These are phyloP conservation scores for Piedraia hortae DNA, from an alignment of 2,329 filamentous ascomycete genomes.

Conservation along the genomic window DNA sequence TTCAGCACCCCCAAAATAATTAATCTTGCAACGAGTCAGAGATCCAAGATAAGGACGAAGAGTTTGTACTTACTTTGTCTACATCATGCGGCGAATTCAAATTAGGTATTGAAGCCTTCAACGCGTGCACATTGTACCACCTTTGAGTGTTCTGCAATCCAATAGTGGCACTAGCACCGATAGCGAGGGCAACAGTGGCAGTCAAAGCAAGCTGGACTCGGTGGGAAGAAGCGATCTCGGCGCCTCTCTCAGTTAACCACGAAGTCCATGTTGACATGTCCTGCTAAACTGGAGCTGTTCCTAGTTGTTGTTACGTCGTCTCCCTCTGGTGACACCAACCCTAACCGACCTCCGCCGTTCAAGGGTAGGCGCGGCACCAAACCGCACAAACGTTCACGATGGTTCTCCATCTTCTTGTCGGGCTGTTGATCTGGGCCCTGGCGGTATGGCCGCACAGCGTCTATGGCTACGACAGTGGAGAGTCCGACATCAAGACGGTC, in stretches of 20 bases:
- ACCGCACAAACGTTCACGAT: slow-evolving; percentile 4
- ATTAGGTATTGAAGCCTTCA: slow-evolving; percentile 35
- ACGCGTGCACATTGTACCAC: slow-evolving; percentile 25
- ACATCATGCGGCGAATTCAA: slow-evolving; percentile 23
- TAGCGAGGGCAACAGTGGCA: slow-evolving; percentile 27
- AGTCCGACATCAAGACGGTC: slow-evolving; percentile 12
- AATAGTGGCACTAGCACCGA: slow-evolving; percentile 26
- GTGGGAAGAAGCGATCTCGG: slow-evolving; percentile 18
- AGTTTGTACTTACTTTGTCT: slow-evolving; percentile 10
- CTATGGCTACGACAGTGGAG: slow-evolving; percentile 6
- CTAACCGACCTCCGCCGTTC: too few relatives aligned
- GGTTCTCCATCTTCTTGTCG: slow-evolving; percentile 4
- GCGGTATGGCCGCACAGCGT: slow-evolving; percentile 5
- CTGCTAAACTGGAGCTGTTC: slow-evolving; percentile 1
- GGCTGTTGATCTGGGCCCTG: slow-evolving; percentile 9
- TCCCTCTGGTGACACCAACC: not conserved
- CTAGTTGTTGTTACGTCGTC: not conserved
- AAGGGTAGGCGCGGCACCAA: too few relatives aligned
- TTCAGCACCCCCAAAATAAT: slow-evolving; percentile 28
- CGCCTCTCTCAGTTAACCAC: slow-evolving; percentile 13
- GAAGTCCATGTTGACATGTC: slow-evolving; percentile 21
- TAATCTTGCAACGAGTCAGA: slow-evolving; percentile 23
- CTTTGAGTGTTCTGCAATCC: slow-evolving; percentile 28
- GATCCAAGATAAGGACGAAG: slow-evolving; percentile 11
- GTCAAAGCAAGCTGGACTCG: slow-evolving; percentile 39